phyloP scores from a whole-genome alignment of 176 grass and related monocot species.

The Cenchrus americanus region DNA sequence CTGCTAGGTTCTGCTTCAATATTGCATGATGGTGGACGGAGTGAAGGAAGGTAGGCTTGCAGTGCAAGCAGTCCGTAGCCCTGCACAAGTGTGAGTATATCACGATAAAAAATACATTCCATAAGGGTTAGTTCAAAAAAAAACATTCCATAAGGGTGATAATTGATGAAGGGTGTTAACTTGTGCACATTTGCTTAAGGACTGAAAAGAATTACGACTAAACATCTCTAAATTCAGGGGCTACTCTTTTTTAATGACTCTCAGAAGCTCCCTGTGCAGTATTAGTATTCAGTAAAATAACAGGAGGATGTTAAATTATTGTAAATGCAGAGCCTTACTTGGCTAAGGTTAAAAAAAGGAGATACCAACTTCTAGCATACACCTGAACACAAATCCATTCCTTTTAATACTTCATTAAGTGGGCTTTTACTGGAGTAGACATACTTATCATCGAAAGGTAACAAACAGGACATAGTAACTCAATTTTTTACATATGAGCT shows the following conservation, averaged over 20 bases:
- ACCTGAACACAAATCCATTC: background rate
- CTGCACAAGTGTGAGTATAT: conserved; percentile 36
- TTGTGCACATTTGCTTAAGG: background rate
- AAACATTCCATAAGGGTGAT: background rate
- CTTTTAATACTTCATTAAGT: conserved; percentile 19
- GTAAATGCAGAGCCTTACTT: background rate
- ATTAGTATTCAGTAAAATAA: background rate
- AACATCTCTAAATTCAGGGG: background rate
- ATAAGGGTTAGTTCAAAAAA: background rate
- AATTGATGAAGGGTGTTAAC: background rate
- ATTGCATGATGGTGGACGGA: conserved; percentile 54
- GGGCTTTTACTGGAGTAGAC: conserved; percentile 13
- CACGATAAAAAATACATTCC: background rate
- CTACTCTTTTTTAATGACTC: background rate
- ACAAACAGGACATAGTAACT: background rate
- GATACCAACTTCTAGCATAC: background rate
- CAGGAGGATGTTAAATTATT: conserved; percentile 15
- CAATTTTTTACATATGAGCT: background rate
- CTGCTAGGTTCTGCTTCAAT: conserved; percentile 24
- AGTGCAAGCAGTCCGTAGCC: conserved; percentile 62
- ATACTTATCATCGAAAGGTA: background rate
- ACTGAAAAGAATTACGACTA: background rate
- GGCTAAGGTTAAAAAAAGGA: background rate
- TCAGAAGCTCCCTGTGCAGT: background rate
- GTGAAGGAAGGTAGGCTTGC: conserved; percentile 63